Conservation (phyloP, 495 filamentous ascomycete genomes). For the Penicillium canariense region DNA sequence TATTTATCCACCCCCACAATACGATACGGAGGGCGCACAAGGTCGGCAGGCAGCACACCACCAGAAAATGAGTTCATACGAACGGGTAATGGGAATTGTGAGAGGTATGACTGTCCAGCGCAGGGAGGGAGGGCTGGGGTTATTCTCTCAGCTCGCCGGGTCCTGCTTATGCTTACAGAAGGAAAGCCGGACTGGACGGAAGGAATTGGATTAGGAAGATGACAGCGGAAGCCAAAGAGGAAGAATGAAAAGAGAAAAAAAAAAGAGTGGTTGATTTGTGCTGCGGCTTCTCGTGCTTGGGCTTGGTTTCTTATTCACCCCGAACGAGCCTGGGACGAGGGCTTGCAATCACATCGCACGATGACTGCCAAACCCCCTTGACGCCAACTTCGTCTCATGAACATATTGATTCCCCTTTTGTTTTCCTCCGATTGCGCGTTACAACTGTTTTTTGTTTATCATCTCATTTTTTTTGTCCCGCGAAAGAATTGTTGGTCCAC, state of each 20-base stretch:
- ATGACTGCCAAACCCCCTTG: conserved; percentile 32
- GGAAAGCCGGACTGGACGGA: not conserved
- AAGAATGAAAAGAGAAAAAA: conserved; percentile 11
- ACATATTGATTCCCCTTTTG: conserved; percentile 49
- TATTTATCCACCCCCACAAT: not conserved
- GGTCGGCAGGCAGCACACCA: conserved; percentile 1
- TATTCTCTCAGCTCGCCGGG: not conserved
- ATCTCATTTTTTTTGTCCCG: conserved; percentile 12
- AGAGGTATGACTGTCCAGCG: conserved; percentile 6
- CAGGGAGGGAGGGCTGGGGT: conserved; percentile 3
- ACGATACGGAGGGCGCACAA: not conserved
- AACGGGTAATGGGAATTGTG: conserved; percentile 12
- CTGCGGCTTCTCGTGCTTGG: conserved; percentile 21
- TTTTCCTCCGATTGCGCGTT: conserved; percentile 17
- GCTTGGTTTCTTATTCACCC: conserved; percentile 19
- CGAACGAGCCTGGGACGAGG: conserved; percentile 11
- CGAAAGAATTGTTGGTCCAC: conserved; percentile 22
- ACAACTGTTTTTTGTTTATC: conserved; percentile 11
- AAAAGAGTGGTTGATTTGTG: conserved; percentile 16
- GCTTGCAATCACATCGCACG: conserved; percentile 30
- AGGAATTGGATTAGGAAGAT: not conserved
- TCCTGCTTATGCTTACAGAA: not conserved
- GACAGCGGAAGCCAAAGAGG: conserved; percentile 3
- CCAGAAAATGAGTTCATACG: conserved; percentile 7
- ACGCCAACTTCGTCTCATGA: conserved; percentile 47